Evolutionary conservation across 1,284 basidiomycete genomes (phyloP).

Genomic region (Ganoderma meredithae): DNA sequence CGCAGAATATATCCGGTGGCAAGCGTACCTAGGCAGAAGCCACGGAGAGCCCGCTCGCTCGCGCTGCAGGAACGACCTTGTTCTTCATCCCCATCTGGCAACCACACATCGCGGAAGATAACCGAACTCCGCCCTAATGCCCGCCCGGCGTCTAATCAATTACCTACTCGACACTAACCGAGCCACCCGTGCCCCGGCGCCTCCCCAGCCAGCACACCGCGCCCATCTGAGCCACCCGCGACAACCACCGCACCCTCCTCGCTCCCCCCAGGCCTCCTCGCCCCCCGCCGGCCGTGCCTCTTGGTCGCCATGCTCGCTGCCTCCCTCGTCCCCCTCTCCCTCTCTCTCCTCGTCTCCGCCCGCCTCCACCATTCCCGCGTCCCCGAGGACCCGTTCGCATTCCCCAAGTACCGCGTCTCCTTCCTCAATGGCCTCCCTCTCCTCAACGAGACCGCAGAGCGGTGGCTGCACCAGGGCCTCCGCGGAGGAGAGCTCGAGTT

Average conservation of each 20-base stretch:
- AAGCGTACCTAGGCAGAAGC: constrained; percentile 22
- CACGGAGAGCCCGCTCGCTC: neutral
- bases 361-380: constrained; percentile 67
- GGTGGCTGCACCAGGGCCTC: constrained; percentile 74
- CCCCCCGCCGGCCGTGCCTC: neutral
- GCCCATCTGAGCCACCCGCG: neutral
- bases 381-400: constrained; percentile 83
- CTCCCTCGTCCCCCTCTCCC: constrained; percentile 33
- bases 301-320: constrained; percentile 25
- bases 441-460: constrained; percentile 73
- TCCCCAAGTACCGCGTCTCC: constrained; percentile 84
- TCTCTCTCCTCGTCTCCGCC: constrained; percentile 43
- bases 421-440: constrained; percentile 87
- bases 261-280: neutral
- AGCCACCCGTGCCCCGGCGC: neutral
- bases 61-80: constrained; percentile 14
- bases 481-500: constrained; percentile 80
- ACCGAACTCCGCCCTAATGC: constrained; percentile 33
- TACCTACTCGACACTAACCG: constrained; percentile 18
- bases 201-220: constrained; percentile 1
- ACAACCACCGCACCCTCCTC: constrained; percentile 3
- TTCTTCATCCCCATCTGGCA: constrained; percentile 19
- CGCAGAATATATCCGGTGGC: constrained; percentile 19
- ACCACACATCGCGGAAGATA: constrained; percentile 28
- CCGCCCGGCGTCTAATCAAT: constrained; percentile 32